Conservation (phyloP, 2,329 filamentous ascomycete genomes). For the Fusarium equiseti region DNA sequence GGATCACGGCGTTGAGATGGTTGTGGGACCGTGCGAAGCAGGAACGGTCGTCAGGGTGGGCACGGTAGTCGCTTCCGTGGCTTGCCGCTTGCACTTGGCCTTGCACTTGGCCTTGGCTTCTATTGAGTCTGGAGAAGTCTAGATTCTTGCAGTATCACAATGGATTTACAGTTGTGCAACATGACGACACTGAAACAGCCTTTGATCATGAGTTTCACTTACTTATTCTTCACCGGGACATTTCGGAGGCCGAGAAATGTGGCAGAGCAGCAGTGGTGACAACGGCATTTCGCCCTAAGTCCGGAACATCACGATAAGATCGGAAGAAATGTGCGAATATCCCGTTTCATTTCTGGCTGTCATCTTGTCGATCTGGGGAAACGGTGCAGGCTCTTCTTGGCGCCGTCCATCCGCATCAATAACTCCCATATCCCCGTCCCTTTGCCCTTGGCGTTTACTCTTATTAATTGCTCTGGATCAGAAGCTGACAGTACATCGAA, state of each 20-base stretch:
- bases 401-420: constrained; percentile 10
- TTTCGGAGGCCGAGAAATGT: constrained; percentile 34
- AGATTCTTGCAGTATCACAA: background rate
- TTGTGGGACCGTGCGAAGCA: constrained; percentile 32
- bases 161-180: background rate
- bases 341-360: constrained; percentile 13
- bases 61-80: constrained; percentile 32
- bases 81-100: constrained; percentile 12
- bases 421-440: constrained; percentile 6
- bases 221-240: constrained; percentile 6
- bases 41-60: constrained; percentile 38
- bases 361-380: constrained; percentile 30
- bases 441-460: background rate
- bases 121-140: background rate
- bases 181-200: background rate
- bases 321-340: constrained; percentile 15
- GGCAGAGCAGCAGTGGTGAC: constrained; percentile 10
- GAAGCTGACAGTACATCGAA: background rate
- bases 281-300: constrained; percentile 27
- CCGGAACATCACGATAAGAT: constrained; percentile 7
- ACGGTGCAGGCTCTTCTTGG: constrained; percentile 13
- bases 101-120: background rate
- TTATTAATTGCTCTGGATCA: background rate
- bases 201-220: no score
- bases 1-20: constrained; percentile 29